Evolutionary conservation across 495 filamentous ascomycete species (phyloP), one percentile per base, ranked within the genome.

Genomic region (Aspergillus coremiiformis): DNA sequence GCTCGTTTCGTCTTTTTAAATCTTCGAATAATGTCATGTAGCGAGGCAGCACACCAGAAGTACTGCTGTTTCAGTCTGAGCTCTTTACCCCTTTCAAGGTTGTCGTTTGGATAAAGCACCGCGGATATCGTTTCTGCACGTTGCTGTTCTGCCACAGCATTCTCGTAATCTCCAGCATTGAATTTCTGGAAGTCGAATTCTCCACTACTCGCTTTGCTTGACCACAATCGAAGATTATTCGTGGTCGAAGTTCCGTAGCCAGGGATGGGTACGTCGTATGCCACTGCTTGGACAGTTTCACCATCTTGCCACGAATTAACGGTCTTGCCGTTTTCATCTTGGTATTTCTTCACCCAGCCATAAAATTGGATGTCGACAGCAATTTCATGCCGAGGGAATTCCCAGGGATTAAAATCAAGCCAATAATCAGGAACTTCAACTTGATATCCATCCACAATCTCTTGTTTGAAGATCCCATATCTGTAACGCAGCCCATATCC

Each of bases 171-270:
- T 32, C 93, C 93, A 22, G 84, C 89, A 69, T 98, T 98, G 84
- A 98, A 98, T 66, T 96, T 98, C 61, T 95, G 91, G 77, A 98
- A 98, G 70, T 98, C 91, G 56, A 98, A 98, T 68, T 98, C 93
- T 47, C 94, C 93, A 60, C 87, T 90, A 44, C 90, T 88, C 45
- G 93, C 93, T 72, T 96, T 95, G 73, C 89, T 95, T 14, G 89
- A 95, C 93, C 93, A 98, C 23, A 98, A 73, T 15, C 93, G 84
- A 60, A 98, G 77, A 70, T 98, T 98, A 73, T 98, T 98, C 53
- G 90, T 95, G 5, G 90, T 87, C n/a, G 79, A 66, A 0, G 93
- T 98, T 44, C 79, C 79, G 59, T 88, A 97, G 2, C 93, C 93
- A 22, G 93, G 92, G 55, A 97, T 87, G 6, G 93, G 93, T 15